Evolutionary conservation across 345 rosid species (phyloP).

Genomic region (Mallotus nudiflorus): DNA sequence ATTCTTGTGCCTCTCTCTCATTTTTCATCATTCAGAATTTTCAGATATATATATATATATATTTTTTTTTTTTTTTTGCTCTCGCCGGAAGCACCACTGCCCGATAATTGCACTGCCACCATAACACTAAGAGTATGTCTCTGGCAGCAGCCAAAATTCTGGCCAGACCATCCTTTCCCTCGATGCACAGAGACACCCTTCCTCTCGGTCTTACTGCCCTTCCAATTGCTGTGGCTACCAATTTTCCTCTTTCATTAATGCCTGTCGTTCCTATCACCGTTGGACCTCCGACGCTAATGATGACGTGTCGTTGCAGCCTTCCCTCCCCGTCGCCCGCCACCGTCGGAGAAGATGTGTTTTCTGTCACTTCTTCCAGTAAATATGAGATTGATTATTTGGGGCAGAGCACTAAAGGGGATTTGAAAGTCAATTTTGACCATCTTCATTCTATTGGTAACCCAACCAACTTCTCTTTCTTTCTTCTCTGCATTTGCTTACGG

Average conservation of each 20-base stretch:
- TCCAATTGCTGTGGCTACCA: neutral
- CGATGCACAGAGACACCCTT: neutral
- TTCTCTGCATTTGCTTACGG: neutral
- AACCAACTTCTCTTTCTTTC: neutral
- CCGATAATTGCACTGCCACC: too few species aligned
- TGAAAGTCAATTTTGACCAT: slow-evolving; percentile 70
- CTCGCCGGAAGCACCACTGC: too few species aligned
- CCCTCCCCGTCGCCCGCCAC: slow-evolving; percentile 8
- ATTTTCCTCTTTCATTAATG: neutral
- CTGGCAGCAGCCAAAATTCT: neutral
- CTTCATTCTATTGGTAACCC: slow-evolving; percentile 55
- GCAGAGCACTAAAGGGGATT: slow-evolving; percentile 91
- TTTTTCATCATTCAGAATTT: too few species aligned
- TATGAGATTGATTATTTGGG: slow-evolving; percentile 88
- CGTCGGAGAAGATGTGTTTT: slow-evolving; percentile 56
- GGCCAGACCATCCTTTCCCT: neutral
- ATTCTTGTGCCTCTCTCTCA: too few species aligned
- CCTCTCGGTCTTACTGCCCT: neutral
- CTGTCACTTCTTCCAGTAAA: slow-evolving; percentile 62
- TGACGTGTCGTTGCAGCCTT: slow-evolving; percentile 10
- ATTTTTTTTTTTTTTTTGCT: too few species aligned
- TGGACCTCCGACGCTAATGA: neutral
- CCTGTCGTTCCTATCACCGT: too few species aligned
- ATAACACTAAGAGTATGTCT: neutral
- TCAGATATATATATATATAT: too few species aligned